phyloP scores from a whole-genome alignment of 108 stramenopile genomes.

The Discostella pseudostelligera region DNA sequence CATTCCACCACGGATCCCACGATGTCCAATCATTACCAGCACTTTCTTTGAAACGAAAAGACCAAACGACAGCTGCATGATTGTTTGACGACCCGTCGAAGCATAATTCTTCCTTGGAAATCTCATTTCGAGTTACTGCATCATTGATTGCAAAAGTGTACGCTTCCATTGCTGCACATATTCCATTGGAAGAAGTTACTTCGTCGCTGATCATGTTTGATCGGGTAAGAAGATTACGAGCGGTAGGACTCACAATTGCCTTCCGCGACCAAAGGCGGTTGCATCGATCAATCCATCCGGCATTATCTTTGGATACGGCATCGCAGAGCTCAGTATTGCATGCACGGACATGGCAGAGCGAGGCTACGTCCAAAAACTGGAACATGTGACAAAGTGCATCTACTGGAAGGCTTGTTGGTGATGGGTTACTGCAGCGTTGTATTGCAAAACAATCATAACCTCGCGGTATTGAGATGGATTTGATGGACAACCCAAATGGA shows the following conservation, averaged over 20 bases:
- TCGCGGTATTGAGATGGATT: neutral
- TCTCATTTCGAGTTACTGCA: slow-evolving; percentile 44
- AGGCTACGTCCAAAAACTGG: slow-evolving; percentile 27
- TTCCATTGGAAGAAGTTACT: neutral
- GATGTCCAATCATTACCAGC: slow-evolving; percentile 78
- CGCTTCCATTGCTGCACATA: slow-evolving; percentile 46
- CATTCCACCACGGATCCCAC: slow-evolving; percentile 66
- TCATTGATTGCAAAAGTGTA: slow-evolving; percentile 52
- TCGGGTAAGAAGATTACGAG: slow-evolving; percentile 21
- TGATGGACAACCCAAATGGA: neutral
- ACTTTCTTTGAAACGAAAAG: slow-evolving; percentile 76
- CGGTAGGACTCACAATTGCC: slow-evolving; percentile 49
- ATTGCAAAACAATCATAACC: neutral
- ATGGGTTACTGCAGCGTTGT: neutral
- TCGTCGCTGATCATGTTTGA: neutral
- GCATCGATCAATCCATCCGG: slow-evolving; percentile 71
- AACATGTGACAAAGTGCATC: slow-evolving; percentile 22
- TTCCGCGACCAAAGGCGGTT: slow-evolving; percentile 55
- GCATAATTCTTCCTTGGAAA: slow-evolving; percentile 55
- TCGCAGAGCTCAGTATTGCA: slow-evolving; percentile 25
- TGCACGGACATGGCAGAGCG: slow-evolving; percentile 14
- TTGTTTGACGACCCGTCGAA: slow-evolving; percentile 47
- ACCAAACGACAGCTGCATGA: slow-evolving; percentile 57
- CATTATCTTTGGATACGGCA: slow-evolving; percentile 39
- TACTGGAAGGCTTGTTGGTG: slow-evolving; percentile 13